Base-by-base conservation (phyloP, 2,329 filamentous ascomycete genomes). In the Stenocarpella maydis region DNA sequence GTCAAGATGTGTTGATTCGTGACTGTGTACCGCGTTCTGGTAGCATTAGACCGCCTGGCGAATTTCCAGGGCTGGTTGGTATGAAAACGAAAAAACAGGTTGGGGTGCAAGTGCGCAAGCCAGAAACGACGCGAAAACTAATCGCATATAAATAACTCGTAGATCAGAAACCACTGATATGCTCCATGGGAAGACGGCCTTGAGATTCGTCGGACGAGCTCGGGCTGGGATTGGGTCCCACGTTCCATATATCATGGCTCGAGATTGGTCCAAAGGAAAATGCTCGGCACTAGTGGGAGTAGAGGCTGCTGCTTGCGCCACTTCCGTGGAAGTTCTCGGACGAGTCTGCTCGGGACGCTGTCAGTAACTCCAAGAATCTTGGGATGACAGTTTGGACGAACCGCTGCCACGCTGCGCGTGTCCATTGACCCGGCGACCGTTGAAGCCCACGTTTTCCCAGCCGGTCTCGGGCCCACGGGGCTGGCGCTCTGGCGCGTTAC, bases 371-470 rank as follows among this genome's bases (percentile, higher is more conserved):
- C 21, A 72, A 15, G 69, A 72, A 12, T 71, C 65, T 45, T 67
- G 65, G 39, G 70, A 71, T 34, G 65, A 68, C 69, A 71, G 49
- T 41, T 66, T 69, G 19, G 71, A 72, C 71, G 71, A 70, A 88
- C 87, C 88, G 77, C 88, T 91, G 68, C 87, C 85, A 70, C 88
- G 84, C 72, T 88, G 85, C 77, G 85, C 84, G 76, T 91, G 89
- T 26, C 89, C 89, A 73, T 88, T 89, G 66, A 85, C 76, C 60
- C 88, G 86, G 70, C 79, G 86, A 24, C 81, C 80, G 45, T 79
- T 82, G 74, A 90, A 91, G 1, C 87, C 87, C 63, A 76, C 76
- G 37, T 80, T 81, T 76, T 89, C 87, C 88, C 88, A 90, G n/a
- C 80, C 78, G 10, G 73, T 74, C 75, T 88, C 87, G 1, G 89